Evolutionary conservation across 257 asterid genomes (phyloP).

Genomic region (Gentiana macrophylla): DNA sequence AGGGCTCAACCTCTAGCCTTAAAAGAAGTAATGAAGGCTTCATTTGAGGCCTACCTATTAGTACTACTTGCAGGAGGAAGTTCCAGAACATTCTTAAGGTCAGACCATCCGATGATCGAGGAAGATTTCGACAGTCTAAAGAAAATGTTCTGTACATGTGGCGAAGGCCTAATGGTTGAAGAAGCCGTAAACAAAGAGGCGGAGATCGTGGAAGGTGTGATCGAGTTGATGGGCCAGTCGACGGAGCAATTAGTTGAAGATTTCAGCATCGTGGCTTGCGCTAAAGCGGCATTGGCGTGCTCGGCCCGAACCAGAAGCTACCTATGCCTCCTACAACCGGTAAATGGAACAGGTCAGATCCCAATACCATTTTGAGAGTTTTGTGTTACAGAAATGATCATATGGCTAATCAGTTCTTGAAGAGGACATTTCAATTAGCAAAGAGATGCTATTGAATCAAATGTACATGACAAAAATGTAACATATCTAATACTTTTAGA

Average conservation of each 20-base stretch:
- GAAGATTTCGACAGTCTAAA: slow-evolving; percentile 71
- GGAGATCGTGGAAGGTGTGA: slow-evolving; percentile 71
- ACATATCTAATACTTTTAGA: too few relatives aligned
- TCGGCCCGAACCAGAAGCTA: slow-evolving; percentile 52
- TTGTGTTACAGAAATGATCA: slow-evolving; percentile 72
- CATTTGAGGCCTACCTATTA: slow-evolving; percentile 72
- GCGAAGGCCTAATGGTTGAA: slow-evolving; percentile 69
- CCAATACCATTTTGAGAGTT: slow-evolving; percentile 74
- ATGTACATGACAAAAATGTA: too few relatives aligned
- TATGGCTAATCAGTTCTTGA: slow-evolving; percentile 55
- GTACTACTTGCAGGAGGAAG: slow-evolving; percentile 93
- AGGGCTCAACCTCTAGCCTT: slow-evolving; percentile 58
- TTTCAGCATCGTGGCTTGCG: slow-evolving; percentile 69
- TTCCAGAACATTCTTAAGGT: slow-evolving; percentile 37
- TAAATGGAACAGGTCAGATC: slow-evolving; percentile 71
- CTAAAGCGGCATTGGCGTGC: slow-evolving; percentile 58
- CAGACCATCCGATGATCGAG: slow-evolving; percentile 66
- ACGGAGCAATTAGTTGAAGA: slow-evolving; percentile 83
- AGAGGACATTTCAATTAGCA: slow-evolving; percentile 66
- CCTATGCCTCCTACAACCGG: slow-evolving; percentile 91
- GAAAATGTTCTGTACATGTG: slow-evolving; percentile 51
- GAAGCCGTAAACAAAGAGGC: slow-evolving; percentile 62
- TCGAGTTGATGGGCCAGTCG: slow-evolving; percentile 62
- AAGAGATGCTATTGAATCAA: slow-evolving; percentile 23
- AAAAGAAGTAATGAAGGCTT: slow-evolving; percentile 71